Base-by-base conservation (phyloP, 2,329 filamentous ascomycete genomes). In the Cryphonectria nitschkei region DNA sequence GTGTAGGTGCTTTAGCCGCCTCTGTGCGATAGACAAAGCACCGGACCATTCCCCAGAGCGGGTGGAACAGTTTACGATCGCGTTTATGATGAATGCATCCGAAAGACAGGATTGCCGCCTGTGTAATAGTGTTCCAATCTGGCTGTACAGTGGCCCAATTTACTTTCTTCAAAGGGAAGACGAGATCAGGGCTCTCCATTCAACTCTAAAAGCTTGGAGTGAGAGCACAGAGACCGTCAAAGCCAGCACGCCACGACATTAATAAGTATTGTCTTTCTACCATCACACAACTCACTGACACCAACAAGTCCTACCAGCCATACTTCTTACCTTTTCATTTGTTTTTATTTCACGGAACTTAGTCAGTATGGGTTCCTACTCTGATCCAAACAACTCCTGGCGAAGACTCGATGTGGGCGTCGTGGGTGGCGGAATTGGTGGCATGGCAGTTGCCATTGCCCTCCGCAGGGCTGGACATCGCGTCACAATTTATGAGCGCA, bases 401-500 rank as follows among this genome's bases (percentile, higher is more conserved):
- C 80, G 80, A 62, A 78, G 76, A 8, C 82, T 88, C 32, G 82
- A 75, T 41, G 80, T 84, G 32, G 82, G 79, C 26, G 80, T 86
- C 39, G 73, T 86, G 4, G 84, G 84, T 52, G 84, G 83, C 19
- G 84, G 84, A 56, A 85, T 86, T 56, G 84, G 84, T 16, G 84
- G 84, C 74, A 80, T 85, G 76, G 83, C 80, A 0, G 82, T 78
- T 2, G 84, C 83, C 7, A 82, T 85, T 46, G 80, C 84, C 0
- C 80, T 86, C 16, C 83, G 84, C 4, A 82, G 82, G 32, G 81
- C 82, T 2, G 84, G 84, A 29, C 84, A 86, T 75, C 65, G 76
- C 1, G 84, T 86, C 2, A 90, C 87, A 29, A 86, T 93, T 73
- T 92, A 92, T 76, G 90, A 92, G 76, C 86, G 86, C 52, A 84